phyloP scores from a whole-genome alignment of 306 rosid genomes.

The Potentilla sterilis region DNA sequence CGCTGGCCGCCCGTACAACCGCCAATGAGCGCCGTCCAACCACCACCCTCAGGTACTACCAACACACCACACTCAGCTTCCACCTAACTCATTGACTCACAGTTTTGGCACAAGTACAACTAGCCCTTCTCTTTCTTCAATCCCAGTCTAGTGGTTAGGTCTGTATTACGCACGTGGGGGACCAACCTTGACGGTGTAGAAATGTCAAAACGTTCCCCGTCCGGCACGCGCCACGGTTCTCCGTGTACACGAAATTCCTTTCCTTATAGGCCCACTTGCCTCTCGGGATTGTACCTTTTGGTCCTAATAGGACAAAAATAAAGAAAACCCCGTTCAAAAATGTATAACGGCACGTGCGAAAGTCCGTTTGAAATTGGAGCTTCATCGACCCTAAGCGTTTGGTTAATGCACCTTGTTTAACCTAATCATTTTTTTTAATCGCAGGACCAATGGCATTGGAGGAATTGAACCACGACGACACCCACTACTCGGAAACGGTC shows the following conservation, averaged over 20 bases:
- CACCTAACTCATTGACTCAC: not conserved
- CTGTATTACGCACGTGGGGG: not conserved
- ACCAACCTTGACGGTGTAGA: not conserved
- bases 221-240: constrained; percentile 7
- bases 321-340: not conserved
- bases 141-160: not conserved
- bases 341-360: not conserved
- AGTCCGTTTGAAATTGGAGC: not conserved
- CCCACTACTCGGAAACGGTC: constrained; percentile 76
- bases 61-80: not conserved
- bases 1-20: constrained; percentile 44
- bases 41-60: constrained; percentile 44
- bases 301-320: not conserved
- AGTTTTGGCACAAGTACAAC: not conserved
- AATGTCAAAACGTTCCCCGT: not conserved
- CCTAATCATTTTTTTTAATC: not conserved
- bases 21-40: constrained; percentile 24
- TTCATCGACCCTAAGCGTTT: not conserved
- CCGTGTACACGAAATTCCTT: not conserved
- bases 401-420: not conserved
- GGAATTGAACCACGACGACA: constrained; percentile 63
- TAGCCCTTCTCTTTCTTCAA: not conserved
- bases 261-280: not conserved
- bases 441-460: constrained; percentile 37
- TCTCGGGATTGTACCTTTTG: not conserved